Conservation (phyloP, 148 eudicot species). For the Simmondsia chinensis region DNA sequence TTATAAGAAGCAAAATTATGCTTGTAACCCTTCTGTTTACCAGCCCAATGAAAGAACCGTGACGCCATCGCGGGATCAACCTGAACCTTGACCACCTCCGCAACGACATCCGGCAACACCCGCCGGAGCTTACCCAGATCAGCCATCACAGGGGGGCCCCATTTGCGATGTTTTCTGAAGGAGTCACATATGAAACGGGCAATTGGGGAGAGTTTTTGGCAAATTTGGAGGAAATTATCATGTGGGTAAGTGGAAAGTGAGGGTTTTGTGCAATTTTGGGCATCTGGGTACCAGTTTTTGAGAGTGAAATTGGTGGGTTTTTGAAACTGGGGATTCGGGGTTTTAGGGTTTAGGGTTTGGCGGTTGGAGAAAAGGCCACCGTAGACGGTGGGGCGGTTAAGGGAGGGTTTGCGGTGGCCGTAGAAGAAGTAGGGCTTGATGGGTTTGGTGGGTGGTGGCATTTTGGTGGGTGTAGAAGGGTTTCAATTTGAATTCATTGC, state of each 20-base stretch:
- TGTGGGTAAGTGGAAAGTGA: conserved; percentile 23
- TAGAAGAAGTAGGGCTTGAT: conserved; percentile 56
- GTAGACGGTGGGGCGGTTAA: conserved; percentile 63
- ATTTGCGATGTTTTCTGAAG: conserved; percentile 48
- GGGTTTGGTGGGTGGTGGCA: conserved; percentile 46
- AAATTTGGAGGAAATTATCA: conserved; percentile 46
- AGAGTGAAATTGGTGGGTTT: conserved; percentile 34
- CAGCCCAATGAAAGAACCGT: conserved; percentile 95
- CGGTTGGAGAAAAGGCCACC: conserved; percentile 92
- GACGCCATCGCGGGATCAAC: conserved; percentile 52
- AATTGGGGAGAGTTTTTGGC: conserved; percentile 57
- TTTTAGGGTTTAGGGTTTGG: conserved; percentile 33
- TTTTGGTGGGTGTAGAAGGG: too few relatives aligned
- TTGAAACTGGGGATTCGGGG: conserved; percentile 14
- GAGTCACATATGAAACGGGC: conserved; percentile 80
- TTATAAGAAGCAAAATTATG: conserved; percentile 77
- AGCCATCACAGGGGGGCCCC: conserved; percentile 55
- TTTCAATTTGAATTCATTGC: too few relatives aligned
- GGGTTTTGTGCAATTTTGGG: conserved; percentile 7
- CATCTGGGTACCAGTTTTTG: conserved; percentile 67
- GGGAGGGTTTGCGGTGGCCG: conserved; percentile 77
- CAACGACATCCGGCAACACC: conserved; percentile 64
- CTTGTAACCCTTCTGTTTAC: conserved; percentile 85
- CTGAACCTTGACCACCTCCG: conserved; percentile 70
- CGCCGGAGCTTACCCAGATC: conserved; percentile 75